Evolutionary conservation across 257 asterid genomes (phyloP).

Genomic region (Oldenlandia corymbosa): DNA sequence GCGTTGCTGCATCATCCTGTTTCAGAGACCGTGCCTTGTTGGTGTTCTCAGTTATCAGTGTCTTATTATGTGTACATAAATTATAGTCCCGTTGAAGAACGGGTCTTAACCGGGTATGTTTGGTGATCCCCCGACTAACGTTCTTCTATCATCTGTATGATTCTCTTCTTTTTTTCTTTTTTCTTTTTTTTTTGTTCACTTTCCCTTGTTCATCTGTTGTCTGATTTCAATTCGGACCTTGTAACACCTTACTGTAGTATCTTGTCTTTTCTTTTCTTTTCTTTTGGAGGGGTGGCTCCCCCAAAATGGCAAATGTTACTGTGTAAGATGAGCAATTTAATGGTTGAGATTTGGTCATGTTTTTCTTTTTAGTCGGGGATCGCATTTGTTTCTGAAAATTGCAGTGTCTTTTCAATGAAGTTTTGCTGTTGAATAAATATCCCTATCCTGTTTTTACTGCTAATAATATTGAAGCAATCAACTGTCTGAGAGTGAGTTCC

Average conservation of each 20-base stretch:
- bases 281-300: neutral
- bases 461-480: too few relatives aligned
- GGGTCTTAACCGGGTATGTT: neutral
- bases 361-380: too few relatives aligned
- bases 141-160: neutral
- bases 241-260: neutral
- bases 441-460: too few relatives aligned
- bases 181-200: neutral
- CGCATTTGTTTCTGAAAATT: too few relatives aligned
- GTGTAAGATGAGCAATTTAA: neutral
- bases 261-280: too few relatives aligned
- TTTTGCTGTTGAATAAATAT: too few relatives aligned
- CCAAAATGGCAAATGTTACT: neutral
- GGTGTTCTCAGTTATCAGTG: neutral
- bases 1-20: neutral
- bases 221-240: too few relatives aligned
- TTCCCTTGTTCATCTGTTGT: neutral
- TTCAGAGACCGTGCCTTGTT: neutral
- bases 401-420: too few relatives aligned
- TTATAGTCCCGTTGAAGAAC: neutral
- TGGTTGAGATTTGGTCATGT: neutral
- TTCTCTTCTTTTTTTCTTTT: neutral
- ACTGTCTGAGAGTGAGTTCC: too few relatives aligned
- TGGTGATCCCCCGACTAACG: neutral
- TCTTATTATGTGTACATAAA: conserved; percentile 12